These are phyloP conservation scores for Cyberlindnera meyerae DNA, from an alignment of 805 yeast species.

Conservation along the genomic window DNA sequence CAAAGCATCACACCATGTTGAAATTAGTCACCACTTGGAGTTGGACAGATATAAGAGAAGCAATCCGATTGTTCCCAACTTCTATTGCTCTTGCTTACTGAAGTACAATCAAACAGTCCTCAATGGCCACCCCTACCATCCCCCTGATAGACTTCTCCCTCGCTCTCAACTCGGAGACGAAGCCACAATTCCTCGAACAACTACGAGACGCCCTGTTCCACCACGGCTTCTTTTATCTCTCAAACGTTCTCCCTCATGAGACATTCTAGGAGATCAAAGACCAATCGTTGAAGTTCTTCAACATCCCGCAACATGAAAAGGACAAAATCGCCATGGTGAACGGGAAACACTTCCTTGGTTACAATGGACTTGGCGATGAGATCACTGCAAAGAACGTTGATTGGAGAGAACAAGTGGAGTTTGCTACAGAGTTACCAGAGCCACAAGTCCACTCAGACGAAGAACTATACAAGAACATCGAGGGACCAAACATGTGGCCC, in stretches of 20 bases:
- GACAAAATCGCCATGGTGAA: constrained; percentile 36
- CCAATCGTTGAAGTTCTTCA: constrained; percentile 34
- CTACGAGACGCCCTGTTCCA: constrained; percentile 49
- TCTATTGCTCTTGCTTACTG: not conserved
- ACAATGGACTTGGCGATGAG: constrained; percentile 42
- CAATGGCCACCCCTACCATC: constrained; percentile 12
- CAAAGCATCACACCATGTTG: no score
- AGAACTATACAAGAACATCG: constrained; percentile 38
- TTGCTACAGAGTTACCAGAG: constrained; percentile 45
- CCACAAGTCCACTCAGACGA: constrained; percentile 25
- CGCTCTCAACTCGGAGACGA: constrained; percentile 39
- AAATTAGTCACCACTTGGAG: no score
- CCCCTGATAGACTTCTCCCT: constrained; percentile 42
- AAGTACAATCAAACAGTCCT: no score
- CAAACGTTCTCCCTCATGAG: constrained; percentile 38
- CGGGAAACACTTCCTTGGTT: constrained; percentile 42
- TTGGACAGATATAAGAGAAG: no score
- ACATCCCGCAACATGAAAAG: constrained; percentile 36
- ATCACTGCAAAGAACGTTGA: constrained; percentile 41
- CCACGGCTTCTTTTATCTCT: constrained; percentile 39
- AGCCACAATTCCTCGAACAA: constrained; percentile 16
- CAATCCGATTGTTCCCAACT: no score
- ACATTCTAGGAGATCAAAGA: constrained; percentile 26
- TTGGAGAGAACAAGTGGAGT: constrained; percentile 47
- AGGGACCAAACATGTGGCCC: constrained; percentile 47